Evolutionary conservation across 805 yeast genomes (phyloP).

Genomic region (Metschnikowia reukaufii): DNA sequence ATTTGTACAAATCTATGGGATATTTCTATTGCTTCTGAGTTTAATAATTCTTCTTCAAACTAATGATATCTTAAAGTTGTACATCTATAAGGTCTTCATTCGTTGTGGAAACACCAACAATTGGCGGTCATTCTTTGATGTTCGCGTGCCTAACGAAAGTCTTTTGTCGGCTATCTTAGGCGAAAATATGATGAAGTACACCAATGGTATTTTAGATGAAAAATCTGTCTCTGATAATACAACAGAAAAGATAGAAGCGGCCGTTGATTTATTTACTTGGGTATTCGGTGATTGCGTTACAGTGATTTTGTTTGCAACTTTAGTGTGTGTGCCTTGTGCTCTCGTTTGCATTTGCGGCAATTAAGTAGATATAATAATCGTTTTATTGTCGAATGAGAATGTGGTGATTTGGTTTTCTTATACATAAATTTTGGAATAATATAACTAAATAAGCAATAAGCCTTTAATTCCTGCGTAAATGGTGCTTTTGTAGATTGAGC

Average conservation of each 20-base stretch:
- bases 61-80: conserved; percentile 14
- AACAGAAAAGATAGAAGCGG: conserved; percentile 1
- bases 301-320: conserved; percentile 12
- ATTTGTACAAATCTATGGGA: conserved; percentile 15
- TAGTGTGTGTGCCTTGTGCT: conserved; percentile 16
- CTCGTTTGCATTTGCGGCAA: conserved; percentile 2
- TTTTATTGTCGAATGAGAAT: too few species aligned
- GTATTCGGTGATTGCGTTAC: conserved; percentile 11
- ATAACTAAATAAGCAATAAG: too few species aligned
- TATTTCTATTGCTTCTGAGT: conserved; percentile 9
- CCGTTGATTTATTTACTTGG: conserved; percentile 2
- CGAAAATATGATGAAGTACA: conserved; percentile 14
- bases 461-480: too few species aligned
- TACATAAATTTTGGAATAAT: too few species aligned
- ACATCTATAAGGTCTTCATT: conserved; percentile 13
- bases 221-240: background rate
- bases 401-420: background rate
- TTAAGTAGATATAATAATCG: background rate
- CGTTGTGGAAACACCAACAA: conserved; percentile 5
- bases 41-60: conserved; percentile 7
- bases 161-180: conserved; percentile 9
- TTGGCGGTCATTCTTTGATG: conserved; percentile 5
- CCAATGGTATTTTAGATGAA: conserved; percentile 6
- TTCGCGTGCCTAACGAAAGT: conserved; percentile 11
- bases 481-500: too few species aligned